Conservation (phyloP, 495 filamentous ascomycete genomes). For the Sordaria brevicollis region DNA sequence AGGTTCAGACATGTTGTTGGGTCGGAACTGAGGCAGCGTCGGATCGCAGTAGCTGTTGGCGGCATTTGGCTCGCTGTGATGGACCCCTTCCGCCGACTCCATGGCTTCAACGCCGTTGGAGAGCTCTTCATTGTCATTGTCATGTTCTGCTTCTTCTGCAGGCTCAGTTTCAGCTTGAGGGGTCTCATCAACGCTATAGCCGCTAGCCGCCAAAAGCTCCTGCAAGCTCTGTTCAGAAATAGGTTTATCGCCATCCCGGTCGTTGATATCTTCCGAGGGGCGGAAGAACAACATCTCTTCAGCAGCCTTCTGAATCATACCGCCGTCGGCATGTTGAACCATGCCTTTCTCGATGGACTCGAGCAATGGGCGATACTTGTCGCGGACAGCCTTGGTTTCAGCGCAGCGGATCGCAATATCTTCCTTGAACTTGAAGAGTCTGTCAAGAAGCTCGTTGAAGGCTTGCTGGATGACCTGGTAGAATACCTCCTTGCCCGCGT, state of each 20-base stretch:
- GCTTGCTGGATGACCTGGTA: slow-evolving; percentile 85
- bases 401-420: slow-evolving; percentile 60
- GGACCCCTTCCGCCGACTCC: slow-evolving; percentile 8
- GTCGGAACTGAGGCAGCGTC: slow-evolving; percentile 59
- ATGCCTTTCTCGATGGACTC: slow-evolving; percentile 32
- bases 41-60: slow-evolving; percentile 41
- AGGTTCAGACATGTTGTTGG: slow-evolving; percentile 10
- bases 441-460: slow-evolving; percentile 83
- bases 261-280: neutral
- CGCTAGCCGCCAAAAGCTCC: slow-evolving; percentile 39
- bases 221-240: slow-evolving; percentile 29
- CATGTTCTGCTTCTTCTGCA: neutral
- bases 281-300: neutral
- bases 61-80: neutral
- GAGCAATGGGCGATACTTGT: slow-evolving; percentile 37
- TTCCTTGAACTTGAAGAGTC: slow-evolving; percentile 73
- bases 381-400: slow-evolving; percentile 51
- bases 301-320: neutral
- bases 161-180: neutral
- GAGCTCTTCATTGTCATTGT: neutral
- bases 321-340: neutral
- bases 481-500: slow-evolving; percentile 77
- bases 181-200: slow-evolving; percentile 32
- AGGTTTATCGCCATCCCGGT: slow-evolving; percentile 8
- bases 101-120: neutral